Evolutionary conservation across 139 green algal genomes (phyloP).

Genomic region (Zygnema circumcarinatum): DNA sequence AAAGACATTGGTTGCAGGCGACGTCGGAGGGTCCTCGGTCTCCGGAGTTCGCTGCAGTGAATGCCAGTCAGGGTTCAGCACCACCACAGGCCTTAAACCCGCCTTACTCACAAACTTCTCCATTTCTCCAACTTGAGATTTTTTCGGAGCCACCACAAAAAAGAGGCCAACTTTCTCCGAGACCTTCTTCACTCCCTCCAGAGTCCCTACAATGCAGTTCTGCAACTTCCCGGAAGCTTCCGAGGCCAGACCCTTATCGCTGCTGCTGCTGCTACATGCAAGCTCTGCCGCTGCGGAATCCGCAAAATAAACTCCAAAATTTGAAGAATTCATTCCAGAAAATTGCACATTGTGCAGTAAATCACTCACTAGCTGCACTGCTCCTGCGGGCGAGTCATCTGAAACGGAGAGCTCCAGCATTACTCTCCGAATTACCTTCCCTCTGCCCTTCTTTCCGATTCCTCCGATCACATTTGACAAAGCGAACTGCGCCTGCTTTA

Average conservation of each 20-base stretch:
- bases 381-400: not conserved
- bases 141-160: not conserved
- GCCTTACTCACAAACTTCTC: not conserved
- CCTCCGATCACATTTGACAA: not conserved
- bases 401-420: not conserved
- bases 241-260: not conserved
- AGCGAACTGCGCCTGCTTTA: not conserved
- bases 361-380: not conserved
- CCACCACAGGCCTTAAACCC: not conserved
- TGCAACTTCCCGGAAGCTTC: not conserved
- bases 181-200: not conserved
- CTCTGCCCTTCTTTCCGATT: not conserved
- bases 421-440: not conserved
- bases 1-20: not conserved
- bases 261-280: no score
- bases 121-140: not conserved
- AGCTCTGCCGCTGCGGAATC: not conserved
- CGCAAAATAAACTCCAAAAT: not conserved
- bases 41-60: not conserved
- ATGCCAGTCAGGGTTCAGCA: not conserved
- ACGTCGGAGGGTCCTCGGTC: not conserved
- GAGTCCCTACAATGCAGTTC: not conserved
- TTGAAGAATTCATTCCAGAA: not conserved
- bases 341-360: not conserved
- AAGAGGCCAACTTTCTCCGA: not conserved